These are phyloP conservation scores for Phlebiopsis flavidoalba DNA, from an alignment of 768 basidiomycete genomes.

Conservation along the genomic window DNA sequence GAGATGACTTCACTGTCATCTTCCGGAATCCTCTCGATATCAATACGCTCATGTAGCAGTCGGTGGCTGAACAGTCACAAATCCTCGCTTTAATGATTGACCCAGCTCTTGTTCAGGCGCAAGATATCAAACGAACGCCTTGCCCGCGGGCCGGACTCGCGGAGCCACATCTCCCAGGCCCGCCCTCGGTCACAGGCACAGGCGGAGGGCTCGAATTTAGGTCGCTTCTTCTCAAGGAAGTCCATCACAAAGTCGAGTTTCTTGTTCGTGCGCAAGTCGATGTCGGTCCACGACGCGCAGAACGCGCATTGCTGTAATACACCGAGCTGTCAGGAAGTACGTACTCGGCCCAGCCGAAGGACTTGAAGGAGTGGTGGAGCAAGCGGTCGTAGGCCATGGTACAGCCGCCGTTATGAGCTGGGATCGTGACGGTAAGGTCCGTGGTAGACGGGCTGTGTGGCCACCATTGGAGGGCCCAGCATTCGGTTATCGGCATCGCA, in stretches of 20 bases:
- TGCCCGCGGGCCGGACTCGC: constrained; percentile 30
- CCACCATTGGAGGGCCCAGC: constrained; percentile 5
- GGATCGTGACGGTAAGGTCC: constrained; percentile 12
- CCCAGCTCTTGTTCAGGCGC: constrained; percentile 48
- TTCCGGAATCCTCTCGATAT: constrained; percentile 22
- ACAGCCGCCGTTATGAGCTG: constrained; percentile 11
- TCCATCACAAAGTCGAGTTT: constrained; percentile 44
- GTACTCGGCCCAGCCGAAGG: constrained; percentile 73
- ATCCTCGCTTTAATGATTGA: constrained; percentile 59
- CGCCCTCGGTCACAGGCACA: constrained; percentile 27
- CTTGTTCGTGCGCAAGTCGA: constrained; percentile 52
- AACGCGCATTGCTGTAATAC: constrained; percentile 67
- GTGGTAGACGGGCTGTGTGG: background rate
- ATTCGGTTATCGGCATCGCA: constrained; percentile 27
- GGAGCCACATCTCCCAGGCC: constrained; percentile 66
- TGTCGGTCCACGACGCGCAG: constrained; percentile 63
- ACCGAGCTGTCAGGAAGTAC: constrained; percentile 65
- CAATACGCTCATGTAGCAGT: constrained; percentile 19
- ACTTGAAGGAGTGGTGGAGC: constrained; percentile 23
- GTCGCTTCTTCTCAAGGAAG: constrained; percentile 33
- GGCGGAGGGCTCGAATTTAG: constrained; percentile 25
- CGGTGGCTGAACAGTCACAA: constrained; percentile 43
- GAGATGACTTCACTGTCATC: constrained; percentile 37
- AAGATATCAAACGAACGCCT: constrained; percentile 27
- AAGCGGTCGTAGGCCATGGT: constrained; percentile 12